Base-by-base conservation (phyloP, 2,329 filamentous ascomycete species). In the Cordyceps fumosorosea region DNA sequence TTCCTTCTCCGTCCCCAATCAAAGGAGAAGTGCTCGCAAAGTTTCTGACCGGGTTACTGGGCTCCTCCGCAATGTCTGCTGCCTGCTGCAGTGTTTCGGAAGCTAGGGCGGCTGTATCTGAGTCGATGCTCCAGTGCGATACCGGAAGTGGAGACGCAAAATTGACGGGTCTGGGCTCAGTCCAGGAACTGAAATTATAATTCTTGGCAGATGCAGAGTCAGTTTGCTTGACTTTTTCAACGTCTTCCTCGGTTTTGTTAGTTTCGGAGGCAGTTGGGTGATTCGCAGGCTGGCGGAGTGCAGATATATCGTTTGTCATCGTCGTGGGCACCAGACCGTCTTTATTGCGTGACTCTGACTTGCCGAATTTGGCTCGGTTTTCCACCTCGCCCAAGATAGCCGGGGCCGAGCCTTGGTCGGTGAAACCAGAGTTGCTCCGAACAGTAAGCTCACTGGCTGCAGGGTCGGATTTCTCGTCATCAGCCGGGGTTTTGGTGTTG, bases 261-360 rank as follows among this genome's bases (percentile, higher is more conserved):
- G 78, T 83, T 59, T 84, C 81, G 8, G 81, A 80, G 56, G 82
- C 82, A 53, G 82, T 85, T 37, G 81, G 81, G 65, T 76, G 74
- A 11, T 72, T 71, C 5, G 32, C 24, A 29, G 37, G 47, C 32
- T 60, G 56, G 48, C 56, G 56, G 58, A 40, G 58, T 42, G 50
- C 42, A 42, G 51, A 40, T 44, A 48, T 34, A 62, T 60, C 53
- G 26, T 63, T 50, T 62, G 54, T 74, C 75, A 55, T 54, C 47
- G 57, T 54, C 24, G 40, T 75, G 67, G 57, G 77, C 64, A 56
- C 67, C 42, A 60, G 40, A 60, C 58, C 58, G 48, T 60, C 58
- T 55, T 47, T 60, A 50, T 55, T 55, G 37, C 34, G 58, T 42
- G 50, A 48, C 29, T 32, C 37, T 48, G 51, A 34, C 51, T 47